Evolutionary conservation across 2,329 filamentous ascomycete species (phyloP).

Genomic region (Huntiella decipiens): DNA sequence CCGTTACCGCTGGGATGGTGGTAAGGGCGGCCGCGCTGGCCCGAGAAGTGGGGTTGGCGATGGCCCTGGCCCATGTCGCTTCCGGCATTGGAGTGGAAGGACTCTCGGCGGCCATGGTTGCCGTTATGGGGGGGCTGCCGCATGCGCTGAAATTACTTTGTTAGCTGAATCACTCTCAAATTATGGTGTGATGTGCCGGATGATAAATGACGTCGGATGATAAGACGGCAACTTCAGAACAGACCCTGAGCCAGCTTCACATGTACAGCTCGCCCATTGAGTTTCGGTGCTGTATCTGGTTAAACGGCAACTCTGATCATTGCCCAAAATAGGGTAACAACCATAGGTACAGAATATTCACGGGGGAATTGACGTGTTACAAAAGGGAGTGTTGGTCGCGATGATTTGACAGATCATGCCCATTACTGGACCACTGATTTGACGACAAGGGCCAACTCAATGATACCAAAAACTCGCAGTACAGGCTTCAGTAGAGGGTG

Average conservation of each 20-base stretch:
- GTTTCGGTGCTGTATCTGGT: too few relatives aligned
- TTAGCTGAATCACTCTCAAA: constrained; percentile 3
- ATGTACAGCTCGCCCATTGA: too few relatives aligned
- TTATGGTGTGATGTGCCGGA: not conserved
- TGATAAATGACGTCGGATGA: not conserved
- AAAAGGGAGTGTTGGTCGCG: too few relatives aligned
- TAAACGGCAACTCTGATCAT: too few relatives aligned
- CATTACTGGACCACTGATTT: too few relatives aligned
- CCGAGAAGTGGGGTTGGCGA: constrained; percentile 33
- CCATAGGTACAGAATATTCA: too few relatives aligned
- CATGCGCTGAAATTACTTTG: constrained; percentile 29
- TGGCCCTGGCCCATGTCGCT: constrained; percentile 22
- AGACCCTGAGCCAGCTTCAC: not conserved
- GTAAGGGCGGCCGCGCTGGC: constrained; percentile 26
- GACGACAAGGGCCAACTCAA: too few relatives aligned
- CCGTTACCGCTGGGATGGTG: constrained; percentile 16
- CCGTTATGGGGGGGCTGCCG: constrained; percentile 48
- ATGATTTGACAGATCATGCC: too few relatives aligned
- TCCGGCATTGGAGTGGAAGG: constrained; percentile 49
- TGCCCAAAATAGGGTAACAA: too few relatives aligned
- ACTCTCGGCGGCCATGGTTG: constrained; percentile 65
- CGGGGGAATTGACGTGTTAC: too few relatives aligned
- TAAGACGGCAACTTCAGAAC: not conserved
- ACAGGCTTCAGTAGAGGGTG: too few relatives aligned
- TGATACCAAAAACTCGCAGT: too few relatives aligned